Base-by-base conservation (phyloP, 805 yeast genomes). In the Dipodascus geniculatus region DNA sequence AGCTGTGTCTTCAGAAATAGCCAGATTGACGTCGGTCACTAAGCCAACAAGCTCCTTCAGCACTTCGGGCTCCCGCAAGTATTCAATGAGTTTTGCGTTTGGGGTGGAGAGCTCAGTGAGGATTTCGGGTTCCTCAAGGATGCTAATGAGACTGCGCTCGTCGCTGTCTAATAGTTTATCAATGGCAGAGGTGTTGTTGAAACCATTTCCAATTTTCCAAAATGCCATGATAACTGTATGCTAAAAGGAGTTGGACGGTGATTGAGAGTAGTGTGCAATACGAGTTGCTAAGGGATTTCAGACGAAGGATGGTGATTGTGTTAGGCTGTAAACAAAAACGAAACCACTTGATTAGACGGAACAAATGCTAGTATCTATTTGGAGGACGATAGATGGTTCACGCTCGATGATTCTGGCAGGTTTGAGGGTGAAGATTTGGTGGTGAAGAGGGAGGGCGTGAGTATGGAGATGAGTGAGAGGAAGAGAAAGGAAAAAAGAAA, bases 61-160 rank as follows among this genome's bases (percentile, higher is more conserved):
- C 16, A 87, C 80, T 52, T 82, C 85, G 16, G 93, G 89, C 63
- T 86, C 87, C 57, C 91, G 76, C 53, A 93, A 72, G 61, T 83
- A 83, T 61, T 88, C 93, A 42, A 90, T 74, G 51, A 93, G 75
- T 63, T 85, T 83, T 48, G 83, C 76, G 65, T 85, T 85, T 19
- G 88, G 82, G 22, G 84, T 79, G 57, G 83, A 70, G 38, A 87
- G 71, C 64, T 87, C 93, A 55, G 85, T 85, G 23, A 85, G 72
- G 24, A 87, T 68, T 55, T 84, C 90, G 49, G 80, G 84, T 60
- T 86, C 91, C 63, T 85, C 89, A 56, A 87, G 70, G 48, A 87
- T 68, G 50, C 83, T 84, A 28, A 60, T 57, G 31, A 69, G 61
- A 17, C 70, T 65, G 57, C 69, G 72, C 54, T 75, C 74, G 2